phyloP scores from a whole-genome alignment of 2,329 filamentous ascomycete genomes.

The Pseudonectria foliicola region DNA sequence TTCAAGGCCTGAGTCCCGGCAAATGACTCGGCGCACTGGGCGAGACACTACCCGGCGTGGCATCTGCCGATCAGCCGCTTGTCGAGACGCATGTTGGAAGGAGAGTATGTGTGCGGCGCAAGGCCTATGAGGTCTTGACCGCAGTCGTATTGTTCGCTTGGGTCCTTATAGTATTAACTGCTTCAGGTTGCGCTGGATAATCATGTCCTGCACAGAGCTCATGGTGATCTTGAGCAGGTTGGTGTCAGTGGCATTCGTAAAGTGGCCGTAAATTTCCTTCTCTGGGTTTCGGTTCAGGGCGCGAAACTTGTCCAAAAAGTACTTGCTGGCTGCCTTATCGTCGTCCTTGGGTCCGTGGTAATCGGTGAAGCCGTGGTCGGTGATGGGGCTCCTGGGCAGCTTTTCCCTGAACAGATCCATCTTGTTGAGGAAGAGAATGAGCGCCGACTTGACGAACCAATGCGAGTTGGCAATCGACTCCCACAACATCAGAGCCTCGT shows the following conservation, averaged over 20 bases:
- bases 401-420: slow-evolving; percentile 81
- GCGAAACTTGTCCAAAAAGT: slow-evolving; percentile 75
- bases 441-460: slow-evolving; percentile 75
- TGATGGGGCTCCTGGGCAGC: slow-evolving; percentile 62
- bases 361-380: slow-evolving; percentile 68
- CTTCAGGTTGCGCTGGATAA: slow-evolving; percentile 76
- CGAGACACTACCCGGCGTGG: too few relatives aligned
- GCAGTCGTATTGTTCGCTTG: too few relatives aligned
- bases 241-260: slow-evolving; percentile 57
- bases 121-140: too few relatives aligned
- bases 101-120: too few relatives aligned
- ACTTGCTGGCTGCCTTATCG: slow-evolving; percentile 68
- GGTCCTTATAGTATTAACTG: slow-evolving; percentile 51
- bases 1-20: too few relatives aligned
- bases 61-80: too few relatives aligned
- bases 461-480: slow-evolving; percentile 80
- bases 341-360: slow-evolving; percentile 66
- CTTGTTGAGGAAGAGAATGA: slow-evolving; percentile 83
- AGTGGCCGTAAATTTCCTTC: slow-evolving; percentile 57
- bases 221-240: slow-evolving; percentile 81
- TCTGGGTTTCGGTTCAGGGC: slow-evolving; percentile 64
- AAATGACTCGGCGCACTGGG: too few relatives aligned
- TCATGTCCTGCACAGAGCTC: slow-evolving; percentile 81
- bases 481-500: slow-evolving; percentile 80
- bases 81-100: too few relatives aligned